Percentiles rank a stretch among this genome's conserved stretches.
These are phyloP conservation scores for Lasiosphaeria hispida DNA, from an alignment of 495 filamentous ascomycete genomes.

Conservation along the genomic window DNA sequence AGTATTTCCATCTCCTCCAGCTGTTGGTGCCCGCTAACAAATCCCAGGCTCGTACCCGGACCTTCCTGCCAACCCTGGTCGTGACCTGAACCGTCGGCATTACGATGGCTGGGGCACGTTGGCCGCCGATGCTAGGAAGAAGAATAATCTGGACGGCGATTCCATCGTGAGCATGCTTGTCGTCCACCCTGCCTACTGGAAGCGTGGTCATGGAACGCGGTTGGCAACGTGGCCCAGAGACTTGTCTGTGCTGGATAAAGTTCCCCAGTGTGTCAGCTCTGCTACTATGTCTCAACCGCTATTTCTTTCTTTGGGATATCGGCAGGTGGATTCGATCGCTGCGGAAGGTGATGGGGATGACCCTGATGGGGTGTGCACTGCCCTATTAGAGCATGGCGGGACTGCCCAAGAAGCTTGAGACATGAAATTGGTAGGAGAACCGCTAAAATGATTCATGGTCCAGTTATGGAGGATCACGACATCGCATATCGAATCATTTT, in stretches of 20 bases:
- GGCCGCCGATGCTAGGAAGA: background rate
- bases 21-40: background rate
- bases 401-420: no score
- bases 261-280: conserved; percentile 11
- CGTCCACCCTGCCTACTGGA: conserved; percentile 12
- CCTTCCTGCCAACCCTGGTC: conserved; percentile 6
- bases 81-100: conserved; percentile 13
- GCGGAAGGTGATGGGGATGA: conserved; percentile 9
- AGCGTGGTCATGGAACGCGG: conserved; percentile 7
- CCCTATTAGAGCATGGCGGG: no score
- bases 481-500: no score
- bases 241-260: background rate
- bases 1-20: background rate
- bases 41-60: conserved; percentile 1
- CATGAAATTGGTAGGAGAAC: no score
- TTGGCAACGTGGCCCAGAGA: conserved; percentile 12
- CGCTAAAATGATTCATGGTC: no score
- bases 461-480: no score
- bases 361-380: conserved; percentile 3
- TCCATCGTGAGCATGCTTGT: conserved; percentile 7
- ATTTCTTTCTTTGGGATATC: conserved; percentile 10
- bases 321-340: background rate
- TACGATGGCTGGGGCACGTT: conserved; percentile 3
- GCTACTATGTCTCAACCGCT: conserved; percentile 5
- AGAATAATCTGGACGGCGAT: background rate